A percentile compares a stretch with the other conserved stretches of the same genome.
Conservation (phyloP, 257 asterid species). For the Phtheirospermum japonicum region DNA sequence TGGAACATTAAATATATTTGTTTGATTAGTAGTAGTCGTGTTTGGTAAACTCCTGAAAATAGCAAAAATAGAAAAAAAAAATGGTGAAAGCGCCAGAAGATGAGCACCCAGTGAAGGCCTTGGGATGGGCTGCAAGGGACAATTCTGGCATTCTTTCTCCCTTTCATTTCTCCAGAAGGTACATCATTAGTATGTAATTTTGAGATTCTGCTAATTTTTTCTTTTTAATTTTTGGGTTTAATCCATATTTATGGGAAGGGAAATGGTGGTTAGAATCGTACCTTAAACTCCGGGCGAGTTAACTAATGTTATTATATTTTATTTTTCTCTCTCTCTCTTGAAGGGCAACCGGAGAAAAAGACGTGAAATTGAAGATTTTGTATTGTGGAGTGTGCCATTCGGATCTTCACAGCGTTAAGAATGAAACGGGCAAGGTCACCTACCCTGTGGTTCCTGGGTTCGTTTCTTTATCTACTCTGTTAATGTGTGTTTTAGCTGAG, state of each 20-base stretch:
- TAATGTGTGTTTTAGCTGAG: no score
- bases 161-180: constrained; percentile 39
- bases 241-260: no score
- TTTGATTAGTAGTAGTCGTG: no score
- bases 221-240: neutral
- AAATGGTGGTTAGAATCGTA: no score
- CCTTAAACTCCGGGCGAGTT: no score
- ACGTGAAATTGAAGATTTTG: constrained; percentile 35
- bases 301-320: no score
- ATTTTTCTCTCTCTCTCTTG: no score
- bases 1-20: neutral
- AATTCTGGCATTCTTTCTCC: constrained; percentile 33
- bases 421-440: constrained; percentile 28
- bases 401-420: constrained; percentile 38
- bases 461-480: neutral
- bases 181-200: neutral
- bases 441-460: constrained; percentile 40
- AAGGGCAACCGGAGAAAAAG: constrained; percentile 37
- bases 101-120: constrained; percentile 35
- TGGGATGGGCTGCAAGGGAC: constrained; percentile 37
- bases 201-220: neutral
- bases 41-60: no score
- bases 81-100: constrained; percentile 30
- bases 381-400: constrained; percentile 38
- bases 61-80: no score